These are phyloP conservation scores for Emergomyces pasteurianus DNA, from an alignment of 2,329 filamentous ascomycete species.

Conservation along the genomic window DNA sequence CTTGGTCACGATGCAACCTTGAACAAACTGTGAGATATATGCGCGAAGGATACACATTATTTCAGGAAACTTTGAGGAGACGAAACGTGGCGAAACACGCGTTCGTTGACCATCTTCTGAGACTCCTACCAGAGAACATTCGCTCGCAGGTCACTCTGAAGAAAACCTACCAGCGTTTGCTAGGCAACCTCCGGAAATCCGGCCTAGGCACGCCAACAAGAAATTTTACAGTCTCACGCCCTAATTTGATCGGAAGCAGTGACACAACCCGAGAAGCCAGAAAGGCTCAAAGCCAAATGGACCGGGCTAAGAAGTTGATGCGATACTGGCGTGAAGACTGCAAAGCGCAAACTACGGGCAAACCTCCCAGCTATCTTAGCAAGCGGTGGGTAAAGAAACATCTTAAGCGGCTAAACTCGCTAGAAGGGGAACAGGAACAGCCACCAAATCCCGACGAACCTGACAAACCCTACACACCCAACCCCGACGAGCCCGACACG, in stretches of 20 bases:
- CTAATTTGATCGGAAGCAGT: not conserved
- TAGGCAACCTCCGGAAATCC: not conserved
- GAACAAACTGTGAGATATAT: slow-evolving; percentile 18
- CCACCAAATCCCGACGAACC: not conserved
- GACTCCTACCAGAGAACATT: not conserved
- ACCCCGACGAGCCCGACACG: too few species aligned
- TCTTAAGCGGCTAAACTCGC: not conserved
- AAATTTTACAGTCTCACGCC: not conserved
- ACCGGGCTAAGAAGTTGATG: not conserved
- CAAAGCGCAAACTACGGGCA: not conserved
- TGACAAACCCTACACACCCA: too few species aligned
- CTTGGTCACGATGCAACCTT: slow-evolving; percentile 13
- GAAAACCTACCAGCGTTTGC: not conserved
- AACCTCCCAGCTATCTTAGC: not conserved
- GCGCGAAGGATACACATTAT: slow-evolving; percentile 19
- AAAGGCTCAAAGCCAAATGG: not conserved
- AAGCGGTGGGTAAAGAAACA: not conserved
- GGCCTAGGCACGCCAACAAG: not conserved
- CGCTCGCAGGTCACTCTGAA: not conserved
- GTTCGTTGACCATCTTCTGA: not conserved
- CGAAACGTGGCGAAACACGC: slow-evolving; percentile 8
- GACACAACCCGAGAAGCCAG: not conserved
- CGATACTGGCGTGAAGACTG: not conserved
- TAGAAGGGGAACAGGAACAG: not conserved
- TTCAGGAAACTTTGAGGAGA: slow-evolving; percentile 19